Evolutionary conservation across 2,329 filamentous ascomycete species (phyloP).

Genomic region (Phaeosphaeria sp.): DNA sequence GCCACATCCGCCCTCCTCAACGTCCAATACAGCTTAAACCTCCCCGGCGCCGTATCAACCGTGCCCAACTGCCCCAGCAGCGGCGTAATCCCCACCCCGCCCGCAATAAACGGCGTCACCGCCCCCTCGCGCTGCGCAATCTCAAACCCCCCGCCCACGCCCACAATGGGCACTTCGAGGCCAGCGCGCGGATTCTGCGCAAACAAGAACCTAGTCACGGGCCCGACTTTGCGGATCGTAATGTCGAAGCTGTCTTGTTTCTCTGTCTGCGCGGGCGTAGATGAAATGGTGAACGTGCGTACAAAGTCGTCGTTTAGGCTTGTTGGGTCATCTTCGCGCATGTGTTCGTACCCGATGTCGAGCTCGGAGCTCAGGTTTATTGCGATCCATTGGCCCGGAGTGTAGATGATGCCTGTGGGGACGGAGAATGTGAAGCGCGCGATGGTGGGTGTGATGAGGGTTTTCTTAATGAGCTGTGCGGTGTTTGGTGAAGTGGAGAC

Average conservation of each 20-base stretch:
- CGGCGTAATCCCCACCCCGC: constrained; percentile 84
- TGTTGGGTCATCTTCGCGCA: constrained; percentile 80
- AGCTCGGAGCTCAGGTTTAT: constrained; percentile 74
- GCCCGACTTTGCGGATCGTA: constrained; percentile 72
- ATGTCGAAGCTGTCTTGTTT: constrained; percentile 68
- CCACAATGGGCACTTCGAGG: constrained; percentile 71
- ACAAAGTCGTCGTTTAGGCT: constrained; percentile 85
- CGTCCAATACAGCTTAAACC: constrained; percentile 72
- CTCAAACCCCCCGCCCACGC: constrained; percentile 72
- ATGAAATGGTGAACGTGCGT: constrained; percentile 82
- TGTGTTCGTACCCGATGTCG: constrained; percentile 78
- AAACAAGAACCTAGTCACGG: constrained; percentile 71
- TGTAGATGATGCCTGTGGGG: constrained; percentile 57
- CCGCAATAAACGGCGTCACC: constrained; percentile 70
- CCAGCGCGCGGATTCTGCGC: constrained; percentile 58
- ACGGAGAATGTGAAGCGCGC: constrained; percentile 68
- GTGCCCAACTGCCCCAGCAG: constrained; percentile 69
- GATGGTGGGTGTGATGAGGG: constrained; percentile 69
- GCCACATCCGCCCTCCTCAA: constrained; percentile 66
- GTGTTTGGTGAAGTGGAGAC: constrained; percentile 27
- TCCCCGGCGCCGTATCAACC: constrained; percentile 9
- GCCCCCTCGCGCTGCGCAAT: constrained; percentile 45
- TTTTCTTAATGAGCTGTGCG: constrained; percentile 66
- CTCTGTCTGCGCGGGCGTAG: constrained; percentile 49
- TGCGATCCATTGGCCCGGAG: constrained; percentile 77